Evolutionary conservation across 768 basidiomycete genomes (phyloP).

Genomic region (Tylopilus rubrobrunneus): DNA sequence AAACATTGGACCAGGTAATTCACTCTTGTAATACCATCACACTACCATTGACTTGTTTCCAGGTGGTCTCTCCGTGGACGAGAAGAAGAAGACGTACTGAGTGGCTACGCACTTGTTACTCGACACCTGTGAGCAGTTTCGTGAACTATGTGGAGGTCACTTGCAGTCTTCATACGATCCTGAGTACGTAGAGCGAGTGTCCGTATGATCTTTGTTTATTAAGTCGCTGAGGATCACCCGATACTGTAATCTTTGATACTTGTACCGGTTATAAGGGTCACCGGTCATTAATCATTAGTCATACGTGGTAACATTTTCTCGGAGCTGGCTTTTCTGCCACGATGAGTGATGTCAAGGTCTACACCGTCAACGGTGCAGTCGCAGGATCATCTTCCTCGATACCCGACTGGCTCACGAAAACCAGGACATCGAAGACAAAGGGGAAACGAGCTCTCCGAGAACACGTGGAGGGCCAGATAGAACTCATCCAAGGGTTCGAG

Average conservation of each 20-base stretch:
- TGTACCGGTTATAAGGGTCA: neutral
- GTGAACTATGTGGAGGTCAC: slow-evolving; percentile 6
- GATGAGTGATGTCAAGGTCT: slow-evolving; percentile 66
- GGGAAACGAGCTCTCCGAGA: slow-evolving; percentile 65
- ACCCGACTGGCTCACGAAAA: slow-evolving; percentile 89
- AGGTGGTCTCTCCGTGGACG: slow-evolving; percentile 96
- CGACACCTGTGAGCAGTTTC: neutral
- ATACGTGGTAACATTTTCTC: slow-evolving; percentile 9
- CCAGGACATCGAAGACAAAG: slow-evolving; percentile 51
- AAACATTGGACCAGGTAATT: slow-evolving; percentile 91
- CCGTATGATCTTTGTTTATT: slow-evolving; percentile 15
- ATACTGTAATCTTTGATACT: neutral
- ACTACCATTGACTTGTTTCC: neutral
- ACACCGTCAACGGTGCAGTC: slow-evolving; percentile 92
- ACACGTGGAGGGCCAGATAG: slow-evolving; percentile 78
- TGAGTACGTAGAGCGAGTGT: slow-evolving; percentile 20
- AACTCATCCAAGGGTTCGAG: slow-evolving; percentile 93
- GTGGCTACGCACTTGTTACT: neutral
- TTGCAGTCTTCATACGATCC: slow-evolving; percentile 5
- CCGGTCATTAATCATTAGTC: too few species aligned
- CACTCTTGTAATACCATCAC: neutral
- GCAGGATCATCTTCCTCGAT: slow-evolving; percentile 85
- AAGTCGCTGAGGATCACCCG: neutral
- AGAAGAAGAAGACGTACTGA: slow-evolving; percentile 96
- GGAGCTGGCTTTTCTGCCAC: neutral